phyloP scores from a whole-genome alignment of 202 grass and related monocot genomes.

The Digitaria exilis region DNA sequence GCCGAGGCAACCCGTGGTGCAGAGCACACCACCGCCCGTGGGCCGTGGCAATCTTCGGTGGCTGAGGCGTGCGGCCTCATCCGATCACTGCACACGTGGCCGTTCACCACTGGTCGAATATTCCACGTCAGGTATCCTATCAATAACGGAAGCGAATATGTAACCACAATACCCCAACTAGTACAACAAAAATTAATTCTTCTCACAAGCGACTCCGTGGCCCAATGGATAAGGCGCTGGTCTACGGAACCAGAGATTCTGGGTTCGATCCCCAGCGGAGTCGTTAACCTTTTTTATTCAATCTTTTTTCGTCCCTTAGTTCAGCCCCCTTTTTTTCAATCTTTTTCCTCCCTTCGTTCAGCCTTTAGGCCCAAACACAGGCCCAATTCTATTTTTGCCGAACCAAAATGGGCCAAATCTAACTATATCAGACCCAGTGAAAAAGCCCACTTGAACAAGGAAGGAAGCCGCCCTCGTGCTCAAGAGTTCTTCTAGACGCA shows the following conservation, averaged over 20 bases:
- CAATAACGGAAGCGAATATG: background rate
- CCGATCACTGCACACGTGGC: constrained; percentile 1
- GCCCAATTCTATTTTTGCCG: background rate
- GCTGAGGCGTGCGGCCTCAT: background rate
- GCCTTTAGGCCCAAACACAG: background rate
- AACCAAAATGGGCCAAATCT: background rate
- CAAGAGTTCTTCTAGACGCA: too few species aligned
- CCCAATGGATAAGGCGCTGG: constrained; percentile 94
- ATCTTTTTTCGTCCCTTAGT: background rate
- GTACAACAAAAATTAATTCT: background rate
- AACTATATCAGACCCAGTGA: background rate
- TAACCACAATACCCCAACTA: background rate
- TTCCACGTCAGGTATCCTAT: background rate
- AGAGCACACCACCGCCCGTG: background rate
- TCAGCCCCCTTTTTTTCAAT: too few species aligned
- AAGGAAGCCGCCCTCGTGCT: too few species aligned
- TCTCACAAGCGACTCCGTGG: constrained; percentile 53
- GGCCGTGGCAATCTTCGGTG: constrained; percentile 6
- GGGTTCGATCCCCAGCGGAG: constrained; percentile 95
- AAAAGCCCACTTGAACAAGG: background rate
- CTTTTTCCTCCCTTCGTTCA: background rate
- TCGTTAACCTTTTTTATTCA: constrained; percentile 13
- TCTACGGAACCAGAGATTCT: constrained; percentile 99
- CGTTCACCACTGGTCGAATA: background rate
- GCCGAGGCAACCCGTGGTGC: background rate